Evolutionary conservation across 495 filamentous ascomycete species (phyloP).

Genomic region (Lentithecium fluviatile): DNA sequence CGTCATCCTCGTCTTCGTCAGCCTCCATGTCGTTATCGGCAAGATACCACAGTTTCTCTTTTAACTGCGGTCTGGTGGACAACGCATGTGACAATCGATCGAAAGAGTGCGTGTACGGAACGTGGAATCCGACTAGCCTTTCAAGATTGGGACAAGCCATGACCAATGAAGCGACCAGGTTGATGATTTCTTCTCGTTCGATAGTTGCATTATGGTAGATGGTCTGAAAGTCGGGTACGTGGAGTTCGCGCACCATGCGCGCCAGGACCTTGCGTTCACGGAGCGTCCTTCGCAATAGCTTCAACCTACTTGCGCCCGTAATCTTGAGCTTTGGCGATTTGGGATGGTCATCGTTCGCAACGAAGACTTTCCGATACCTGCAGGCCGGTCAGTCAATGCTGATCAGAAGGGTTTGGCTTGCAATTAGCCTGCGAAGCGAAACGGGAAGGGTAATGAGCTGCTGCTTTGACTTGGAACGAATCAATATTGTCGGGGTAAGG

Average conservation of each 20-base stretch:
- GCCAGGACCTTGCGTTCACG: constrained; percentile 68
- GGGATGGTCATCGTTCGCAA: constrained; percentile 64
- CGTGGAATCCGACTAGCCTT: constrained; percentile 66
- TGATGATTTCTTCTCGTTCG: constrained; percentile 62
- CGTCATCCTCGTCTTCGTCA: constrained; percentile 34
- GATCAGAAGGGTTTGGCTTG: too few species aligned
- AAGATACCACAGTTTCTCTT: constrained; percentile 79
- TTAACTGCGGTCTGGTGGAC: constrained; percentile 69
- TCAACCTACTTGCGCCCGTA: constrained; percentile 65
- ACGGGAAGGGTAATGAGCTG: too few species aligned
- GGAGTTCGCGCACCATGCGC: constrained; percentile 69
- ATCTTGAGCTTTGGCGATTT: constrained; percentile 64
- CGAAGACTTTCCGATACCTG: constrained; percentile 68
- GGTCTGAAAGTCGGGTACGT: constrained; percentile 63
- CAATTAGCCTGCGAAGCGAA: too few species aligned
- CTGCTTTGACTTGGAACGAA: too few species aligned
- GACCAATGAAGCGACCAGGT: constrained; percentile 74
- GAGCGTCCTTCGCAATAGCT: constrained; percentile 73
- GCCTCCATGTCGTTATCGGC: constrained; percentile 43
- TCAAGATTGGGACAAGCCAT: constrained; percentile 88
- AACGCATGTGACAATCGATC: constrained; percentile 75
- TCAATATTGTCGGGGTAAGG: too few species aligned
- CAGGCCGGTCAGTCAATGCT: constrained; percentile 4
- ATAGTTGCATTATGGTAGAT: constrained; percentile 42
- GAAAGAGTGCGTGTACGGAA: constrained; percentile 68